Evolutionary conservation across 805 yeast species (phyloP).

Genomic region (Starmerella floricola): DNA sequence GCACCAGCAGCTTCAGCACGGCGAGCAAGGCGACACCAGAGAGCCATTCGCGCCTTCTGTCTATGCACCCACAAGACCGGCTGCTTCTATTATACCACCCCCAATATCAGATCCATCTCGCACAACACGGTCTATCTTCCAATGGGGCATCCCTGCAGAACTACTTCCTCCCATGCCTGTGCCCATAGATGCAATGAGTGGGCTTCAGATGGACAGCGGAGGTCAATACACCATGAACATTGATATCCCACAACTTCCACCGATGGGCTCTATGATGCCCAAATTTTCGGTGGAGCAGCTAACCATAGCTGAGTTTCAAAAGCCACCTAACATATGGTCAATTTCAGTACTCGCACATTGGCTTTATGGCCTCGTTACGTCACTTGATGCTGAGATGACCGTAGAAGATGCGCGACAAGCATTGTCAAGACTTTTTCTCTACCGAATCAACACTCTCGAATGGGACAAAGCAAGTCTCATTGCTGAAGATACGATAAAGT

Average conservation of each 20-base stretch:
- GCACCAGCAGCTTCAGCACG: too few relatives aligned
- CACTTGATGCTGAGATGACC: constrained; percentile 17
- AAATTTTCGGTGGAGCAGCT: constrained; percentile 21
- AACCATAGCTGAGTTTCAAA: constrained; percentile 20
- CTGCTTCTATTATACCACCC: too few relatives aligned
- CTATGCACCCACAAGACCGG: too few relatives aligned
- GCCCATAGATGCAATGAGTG: constrained; percentile 13
- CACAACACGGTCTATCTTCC: constrained; percentile 13
- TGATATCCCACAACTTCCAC: constrained; percentile 21
- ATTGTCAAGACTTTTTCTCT: constrained; percentile 19
- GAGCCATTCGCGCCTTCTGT: too few relatives aligned
- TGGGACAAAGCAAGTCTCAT: constrained; percentile 26
- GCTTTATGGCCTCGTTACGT: constrained; percentile 14
- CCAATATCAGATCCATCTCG: background rate
- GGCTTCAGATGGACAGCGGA: constrained; percentile 9
- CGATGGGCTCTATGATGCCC: constrained; percentile 17
- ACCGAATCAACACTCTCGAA: constrained; percentile 24
- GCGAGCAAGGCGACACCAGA: too few relatives aligned
- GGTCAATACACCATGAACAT: constrained; percentile 16
- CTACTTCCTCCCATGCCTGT: constrained; percentile 18
- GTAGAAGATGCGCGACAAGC: constrained; percentile 11
- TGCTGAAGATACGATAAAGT: constrained; percentile 23
- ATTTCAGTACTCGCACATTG: constrained; percentile 17
- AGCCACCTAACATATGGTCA: constrained; percentile 17
- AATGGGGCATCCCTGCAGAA: constrained; percentile 16